These are phyloP conservation scores for Cyclotella cryptica DNA, from an alignment of 108 stramenopile species.

Conservation along the genomic window DNA sequence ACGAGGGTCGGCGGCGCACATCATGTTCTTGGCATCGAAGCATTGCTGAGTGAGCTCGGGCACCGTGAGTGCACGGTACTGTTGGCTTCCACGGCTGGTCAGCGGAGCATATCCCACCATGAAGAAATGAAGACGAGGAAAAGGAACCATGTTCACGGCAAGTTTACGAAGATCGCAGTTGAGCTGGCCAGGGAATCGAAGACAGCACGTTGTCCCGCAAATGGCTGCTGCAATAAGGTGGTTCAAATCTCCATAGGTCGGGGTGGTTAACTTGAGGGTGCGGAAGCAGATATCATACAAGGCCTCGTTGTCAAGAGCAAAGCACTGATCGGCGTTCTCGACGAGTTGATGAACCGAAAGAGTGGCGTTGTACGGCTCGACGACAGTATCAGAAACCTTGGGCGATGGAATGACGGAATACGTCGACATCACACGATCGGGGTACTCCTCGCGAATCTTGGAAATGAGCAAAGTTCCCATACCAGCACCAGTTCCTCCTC, in stretches of 20 bases:
- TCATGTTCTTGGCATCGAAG: conserved; percentile 87
- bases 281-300: conserved; percentile 91
- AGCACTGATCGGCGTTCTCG: conserved; percentile 92
- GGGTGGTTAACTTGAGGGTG: conserved; percentile 79
- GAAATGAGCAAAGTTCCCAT: conserved; percentile 88
- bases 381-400: conserved; percentile 88
- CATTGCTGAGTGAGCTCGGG: conserved; percentile 79
- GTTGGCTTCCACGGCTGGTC: conserved; percentile 59
- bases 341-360: conserved; percentile 91
- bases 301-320: conserved; percentile 90
- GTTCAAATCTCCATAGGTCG: conserved; percentile 83
- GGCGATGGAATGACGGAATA: conserved; percentile 87
- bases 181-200: conserved; percentile 85
- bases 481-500: conserved; percentile 86
- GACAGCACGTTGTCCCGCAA: conserved; percentile 79
- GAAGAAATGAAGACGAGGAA: conserved; percentile 88
- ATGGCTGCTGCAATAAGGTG: conserved; percentile 81
- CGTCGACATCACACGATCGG: conserved; percentile 89
- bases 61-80: conserved; percentile 75
- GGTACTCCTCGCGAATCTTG: conserved; percentile 91
- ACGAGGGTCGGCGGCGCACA: conserved; percentile 82
- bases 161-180: conserved; percentile 87
- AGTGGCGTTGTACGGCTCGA: conserved; percentile 89
- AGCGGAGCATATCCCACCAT: conserved; percentile 82
- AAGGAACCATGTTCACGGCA: conserved; percentile 84